Conservation (phyloP, 2,329 filamentous ascomycete species). For the Calonectria fujianensis region DNA sequence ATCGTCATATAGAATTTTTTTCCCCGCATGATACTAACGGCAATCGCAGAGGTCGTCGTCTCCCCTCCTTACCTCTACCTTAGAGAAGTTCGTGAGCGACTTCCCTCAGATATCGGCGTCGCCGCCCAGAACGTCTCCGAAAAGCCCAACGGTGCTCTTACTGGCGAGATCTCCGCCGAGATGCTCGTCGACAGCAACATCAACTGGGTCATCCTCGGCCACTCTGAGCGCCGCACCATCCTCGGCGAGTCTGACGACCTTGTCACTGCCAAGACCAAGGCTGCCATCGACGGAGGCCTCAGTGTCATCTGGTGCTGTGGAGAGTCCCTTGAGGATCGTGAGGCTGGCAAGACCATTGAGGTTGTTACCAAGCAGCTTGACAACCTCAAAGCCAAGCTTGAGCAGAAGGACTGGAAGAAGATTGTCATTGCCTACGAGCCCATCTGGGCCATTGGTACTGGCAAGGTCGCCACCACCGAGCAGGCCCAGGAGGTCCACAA, state of each 20-base stretch:
- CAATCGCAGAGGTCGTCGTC: slow-evolving; percentile 88
- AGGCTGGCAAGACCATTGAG: slow-evolving; percentile 88
- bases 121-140: slow-evolving; percentile 98
- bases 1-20: background rate
- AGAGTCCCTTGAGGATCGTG: slow-evolving; percentile 94
- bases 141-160: slow-evolving; percentile 97
- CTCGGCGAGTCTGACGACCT: slow-evolving; percentile 90
- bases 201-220: slow-evolving; percentile 93
- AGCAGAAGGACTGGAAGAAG: slow-evolving; percentile 87
- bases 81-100: slow-evolving; percentile 86
- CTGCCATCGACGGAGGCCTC: slow-evolving; percentile 89
- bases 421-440: slow-evolving; percentile 99
- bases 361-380: slow-evolving; percentile 90
- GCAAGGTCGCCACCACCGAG: slow-evolving; percentile 91
- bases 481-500: slow-evolving; percentile 97
- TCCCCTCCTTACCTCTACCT: slow-evolving; percentile 94
- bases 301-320: slow-evolving; percentile 98
- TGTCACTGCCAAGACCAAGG: slow-evolving; percentile 95
- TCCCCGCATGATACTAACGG: slow-evolving; percentile 32
- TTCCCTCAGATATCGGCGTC: slow-evolving; percentile 86
- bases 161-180: slow-evolving; percentile 93
- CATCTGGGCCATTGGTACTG: slow-evolving; percentile 97
- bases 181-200: slow-evolving; percentile 94
- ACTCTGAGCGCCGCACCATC: slow-evolving; percentile 95
- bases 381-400: slow-evolving; percentile 84